Conservation (phyloP, 192 early-diverging fungal genomes). For the Neocallimastix lanati region DNA sequence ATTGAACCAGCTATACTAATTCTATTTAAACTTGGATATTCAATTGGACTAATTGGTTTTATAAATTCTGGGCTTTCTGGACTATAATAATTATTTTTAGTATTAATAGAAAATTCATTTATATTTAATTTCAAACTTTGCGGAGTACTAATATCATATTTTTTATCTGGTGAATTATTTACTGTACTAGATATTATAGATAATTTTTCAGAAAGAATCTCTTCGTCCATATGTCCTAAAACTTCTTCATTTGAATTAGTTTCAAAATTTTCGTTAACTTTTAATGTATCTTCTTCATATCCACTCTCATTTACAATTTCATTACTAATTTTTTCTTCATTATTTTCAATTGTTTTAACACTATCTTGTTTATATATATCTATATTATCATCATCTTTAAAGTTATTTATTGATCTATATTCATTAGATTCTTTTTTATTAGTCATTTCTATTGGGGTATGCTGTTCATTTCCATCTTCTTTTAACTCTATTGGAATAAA, state of each 20-base stretch:
- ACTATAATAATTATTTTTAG: background rate
- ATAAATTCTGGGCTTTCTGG: background rate
- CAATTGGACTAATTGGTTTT: no score
- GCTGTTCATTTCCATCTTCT: no score
- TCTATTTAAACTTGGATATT: no score
- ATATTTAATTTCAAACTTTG: no score
- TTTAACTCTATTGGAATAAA: background rate
- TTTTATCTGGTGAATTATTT: background rate
- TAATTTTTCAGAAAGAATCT: background rate
- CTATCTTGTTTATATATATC: background rate
- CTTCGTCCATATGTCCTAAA: background rate
- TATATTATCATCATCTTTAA: background rate
- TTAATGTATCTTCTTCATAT: background rate
- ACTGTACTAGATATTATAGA: background rate
- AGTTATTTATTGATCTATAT: background rate
- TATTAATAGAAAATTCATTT: background rate
- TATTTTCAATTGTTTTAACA: background rate
- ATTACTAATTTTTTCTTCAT: background rate
- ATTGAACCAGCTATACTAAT: no score
- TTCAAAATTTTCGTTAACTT: background rate
- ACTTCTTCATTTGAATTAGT: background rate
- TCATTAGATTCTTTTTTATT: background rate
- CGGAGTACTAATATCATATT: no score
- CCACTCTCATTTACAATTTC: background rate
- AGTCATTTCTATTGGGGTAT: background rate